A percentile compares a stretch with the other conserved stretches of the same genome.
Evolutionary conservation across 208 protist species (phyloP).

Genomic region (Acanthamoeba divionensis): DNA sequence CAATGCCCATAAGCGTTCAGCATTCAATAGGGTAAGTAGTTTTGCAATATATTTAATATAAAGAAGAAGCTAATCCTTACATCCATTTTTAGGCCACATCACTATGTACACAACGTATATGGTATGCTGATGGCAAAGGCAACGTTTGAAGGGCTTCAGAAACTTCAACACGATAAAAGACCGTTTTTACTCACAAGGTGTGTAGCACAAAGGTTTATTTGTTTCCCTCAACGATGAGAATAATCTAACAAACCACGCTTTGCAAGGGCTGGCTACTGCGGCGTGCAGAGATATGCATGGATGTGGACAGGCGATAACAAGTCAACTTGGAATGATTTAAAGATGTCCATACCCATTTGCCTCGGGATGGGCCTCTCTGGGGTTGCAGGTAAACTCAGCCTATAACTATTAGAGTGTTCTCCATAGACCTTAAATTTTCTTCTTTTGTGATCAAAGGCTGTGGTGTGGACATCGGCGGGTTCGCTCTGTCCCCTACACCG

Average conservation of each 20-base stretch:
- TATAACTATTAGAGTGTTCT: not conserved
- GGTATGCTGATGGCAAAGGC: not conserved
- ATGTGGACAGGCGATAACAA: conserved; percentile 30
- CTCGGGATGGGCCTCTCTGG: not conserved
- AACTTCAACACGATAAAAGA: not conserved
- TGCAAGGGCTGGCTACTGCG: not conserved
- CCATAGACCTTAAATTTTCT: not conserved
- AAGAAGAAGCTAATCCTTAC: conserved; percentile 27
- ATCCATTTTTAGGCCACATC: not conserved
- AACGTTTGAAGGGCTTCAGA: not conserved
- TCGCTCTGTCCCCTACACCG: not conserved
- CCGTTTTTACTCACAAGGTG: not conserved
- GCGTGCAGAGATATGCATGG: not conserved
- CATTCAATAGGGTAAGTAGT: not conserved
- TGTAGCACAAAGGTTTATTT: not conserved
- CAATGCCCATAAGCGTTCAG: not conserved
- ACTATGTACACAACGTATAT: conserved; percentile 16
- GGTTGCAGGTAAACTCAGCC: not conserved
- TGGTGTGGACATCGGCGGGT: conserved; percentile 13
- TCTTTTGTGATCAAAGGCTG: not conserved
- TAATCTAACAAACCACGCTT: not conserved
- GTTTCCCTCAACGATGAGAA: not conserved
- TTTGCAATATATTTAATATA: not conserved
- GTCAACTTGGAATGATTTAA: not conserved
- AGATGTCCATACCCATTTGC: not conserved